Percentiles rank a stretch among this genome's conserved stretches.
These are phyloP conservation scores for Cercospora beticola DNA, from an alignment of 2,329 filamentous ascomycete species.

Conservation along the genomic window DNA sequence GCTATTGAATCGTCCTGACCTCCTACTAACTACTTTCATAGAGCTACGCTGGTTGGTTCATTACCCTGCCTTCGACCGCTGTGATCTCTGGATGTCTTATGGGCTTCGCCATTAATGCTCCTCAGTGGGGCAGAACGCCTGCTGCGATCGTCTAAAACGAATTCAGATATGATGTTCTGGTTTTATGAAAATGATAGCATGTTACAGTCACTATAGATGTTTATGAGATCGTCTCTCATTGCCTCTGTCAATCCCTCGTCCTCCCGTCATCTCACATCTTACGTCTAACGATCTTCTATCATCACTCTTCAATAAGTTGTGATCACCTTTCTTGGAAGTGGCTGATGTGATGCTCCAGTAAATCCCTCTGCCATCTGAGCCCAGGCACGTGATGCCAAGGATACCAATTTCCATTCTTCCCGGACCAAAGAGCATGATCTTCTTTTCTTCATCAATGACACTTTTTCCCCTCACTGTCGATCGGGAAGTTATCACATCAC, in stretches of 20 bases:
- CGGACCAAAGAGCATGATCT: not conserved
- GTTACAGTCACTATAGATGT: not conserved
- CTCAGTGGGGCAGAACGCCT: constrained; percentile 11
- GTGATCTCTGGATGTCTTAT: constrained; percentile 59
- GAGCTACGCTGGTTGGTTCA: constrained; percentile 61
- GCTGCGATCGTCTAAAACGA: not conserved
- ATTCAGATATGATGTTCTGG: not conserved
- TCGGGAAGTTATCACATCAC: not conserved
- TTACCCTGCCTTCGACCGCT: constrained; percentile 58
- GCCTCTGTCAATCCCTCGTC: not conserved
- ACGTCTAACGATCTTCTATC: not conserved
- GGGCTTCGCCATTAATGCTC: constrained; percentile 47
- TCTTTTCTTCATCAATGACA: not conserved
- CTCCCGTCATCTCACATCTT: not conserved
- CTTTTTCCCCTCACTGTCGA: not conserved
- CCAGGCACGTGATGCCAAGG: not conserved
- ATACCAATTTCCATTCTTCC: not conserved
- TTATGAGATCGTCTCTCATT: not conserved
- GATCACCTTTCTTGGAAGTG: not conserved
- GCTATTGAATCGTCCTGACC: not conserved
- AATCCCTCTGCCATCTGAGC: no score
- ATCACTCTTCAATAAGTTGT: not conserved
- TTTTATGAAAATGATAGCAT: not conserved
- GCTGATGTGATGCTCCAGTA: not conserved
- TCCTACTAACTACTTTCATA: no score